Evolutionary conservation across 2,329 filamentous ascomycete species (phyloP), one percentile per base, ranked within the genome.

Genomic region (Fusarium paranaense): DNA sequence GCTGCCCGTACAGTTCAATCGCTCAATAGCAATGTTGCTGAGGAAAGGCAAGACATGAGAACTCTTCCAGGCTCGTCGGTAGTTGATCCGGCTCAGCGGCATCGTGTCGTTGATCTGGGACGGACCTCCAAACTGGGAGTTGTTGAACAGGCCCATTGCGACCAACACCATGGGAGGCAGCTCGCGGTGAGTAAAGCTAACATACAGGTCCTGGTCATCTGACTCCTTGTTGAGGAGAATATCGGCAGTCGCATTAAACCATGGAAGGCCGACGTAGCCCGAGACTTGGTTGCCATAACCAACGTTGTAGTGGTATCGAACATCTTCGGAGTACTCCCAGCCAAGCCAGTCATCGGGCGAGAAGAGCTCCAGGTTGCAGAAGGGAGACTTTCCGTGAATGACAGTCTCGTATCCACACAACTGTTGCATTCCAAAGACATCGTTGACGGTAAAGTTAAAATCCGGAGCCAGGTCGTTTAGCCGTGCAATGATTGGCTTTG

Each of bases 121-220:
- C 65, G 87, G 85, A 58, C 62, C 83, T 11, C 87, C 87, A 69
- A 87, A 88, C 0, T 84, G 86, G 4, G 89, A 91, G 81, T 92
- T 92, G 83, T 93, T 93, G 85, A 93, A 93, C 6, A 94, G 84
- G 0, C 91, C 91, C 81, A 93, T 86, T 0, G 91, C 90, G 2
- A 93, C 91, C 2, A 91, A 82, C 1, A 93, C 90, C 67, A 90
- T 91, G 1, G 92, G 91, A 2, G 91, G 91, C 3, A 93, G 83
- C 79, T 93, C 91, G 22, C 91, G 89, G 79, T 93, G 91, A 0
- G 91, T 93, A 82, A 93, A 93, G 62, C 89, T 91, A 45, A 93
- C 85, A 77, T 91, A 92, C 9, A 93, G 84, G 65, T 93, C 90
- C 76, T 93, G 87, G 22, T 80, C 79, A 7, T 81, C 78, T 0